A percentile compares a stretch with the other conserved stretches of the same genome.
Evolutionary conservation across 257 asterid species (phyloP).

Genomic region (Cruciata laevipes): DNA sequence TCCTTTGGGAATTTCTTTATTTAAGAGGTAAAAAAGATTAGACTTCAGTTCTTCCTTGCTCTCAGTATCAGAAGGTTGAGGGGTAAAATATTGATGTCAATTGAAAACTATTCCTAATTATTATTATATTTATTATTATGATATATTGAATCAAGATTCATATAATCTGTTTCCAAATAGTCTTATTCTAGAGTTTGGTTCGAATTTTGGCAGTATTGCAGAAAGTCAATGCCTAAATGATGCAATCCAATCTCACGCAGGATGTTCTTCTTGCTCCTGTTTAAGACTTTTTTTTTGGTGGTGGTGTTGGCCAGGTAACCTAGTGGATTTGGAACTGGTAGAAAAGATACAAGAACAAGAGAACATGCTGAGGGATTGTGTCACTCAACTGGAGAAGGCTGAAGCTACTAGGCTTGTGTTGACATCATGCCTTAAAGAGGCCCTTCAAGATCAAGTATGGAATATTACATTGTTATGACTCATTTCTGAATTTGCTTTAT

Average conservation of each 20-base stretch:
- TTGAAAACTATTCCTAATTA: no score
- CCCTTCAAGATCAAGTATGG: constrained; percentile 80
- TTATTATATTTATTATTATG: no score
- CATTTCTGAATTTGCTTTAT: constrained; percentile 12
- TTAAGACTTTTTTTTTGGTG: neutral
- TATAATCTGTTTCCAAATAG: neutral
- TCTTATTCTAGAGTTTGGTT: neutral
- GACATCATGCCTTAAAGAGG: constrained; percentile 69
- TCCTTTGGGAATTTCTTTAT: no score
- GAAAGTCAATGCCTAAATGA: neutral
- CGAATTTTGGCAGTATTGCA: neutral
- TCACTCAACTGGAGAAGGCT: constrained; percentile 62
- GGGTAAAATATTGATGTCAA: neutral
- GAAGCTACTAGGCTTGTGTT: constrained; percentile 58
- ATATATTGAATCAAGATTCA: neutral
- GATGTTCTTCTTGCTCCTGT: neutral
- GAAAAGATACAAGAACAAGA: constrained; percentile 73
- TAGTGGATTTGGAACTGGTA: constrained; percentile 43
- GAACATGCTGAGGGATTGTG: constrained; percentile 47
- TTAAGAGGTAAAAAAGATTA: neutral
- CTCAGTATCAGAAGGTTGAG: neutral
- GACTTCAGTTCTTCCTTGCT: neutral
- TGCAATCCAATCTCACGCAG: neutral
- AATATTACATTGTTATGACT: constrained; percentile 10
- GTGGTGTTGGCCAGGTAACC: constrained; percentile 38